phyloP scores from a whole-genome alignment of 352 stramenopile genomes.

The Pythium sp. region DNA sequence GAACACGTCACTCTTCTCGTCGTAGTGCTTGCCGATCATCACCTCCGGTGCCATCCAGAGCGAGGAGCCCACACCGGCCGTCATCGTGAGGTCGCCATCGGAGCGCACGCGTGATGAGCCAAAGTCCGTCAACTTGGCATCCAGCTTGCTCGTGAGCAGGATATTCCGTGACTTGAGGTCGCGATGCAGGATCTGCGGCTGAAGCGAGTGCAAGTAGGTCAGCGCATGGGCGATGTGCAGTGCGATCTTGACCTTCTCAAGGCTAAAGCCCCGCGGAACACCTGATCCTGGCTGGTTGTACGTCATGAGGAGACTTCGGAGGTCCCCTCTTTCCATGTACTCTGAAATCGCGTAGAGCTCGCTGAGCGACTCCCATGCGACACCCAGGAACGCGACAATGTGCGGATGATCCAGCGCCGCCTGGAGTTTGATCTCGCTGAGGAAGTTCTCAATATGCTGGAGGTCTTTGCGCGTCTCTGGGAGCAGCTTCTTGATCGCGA shows the following conservation, averaged over 20 bases:
- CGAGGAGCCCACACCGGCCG: slow-evolving; percentile 31
- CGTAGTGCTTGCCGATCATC: slow-evolving; percentile 27
- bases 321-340: slow-evolving; percentile 55
- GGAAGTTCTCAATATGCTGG: slow-evolving; percentile 33
- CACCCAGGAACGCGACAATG: slow-evolving; percentile 50
- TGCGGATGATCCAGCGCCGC: slow-evolving; percentile 46
- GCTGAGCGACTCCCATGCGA: slow-evolving; percentile 50
- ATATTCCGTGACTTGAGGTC: slow-evolving; percentile 78
- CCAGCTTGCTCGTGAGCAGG: slow-evolving; percentile 34
- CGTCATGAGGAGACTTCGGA: slow-evolving; percentile 33
- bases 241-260: slow-evolving; percentile 37
- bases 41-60: slow-evolving; percentile 57
- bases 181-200: slow-evolving; percentile 44
- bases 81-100: slow-evolving; percentile 25
- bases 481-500: slow-evolving; percentile 40
- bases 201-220: slow-evolving; percentile 45
- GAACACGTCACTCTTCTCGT: slow-evolving; percentile 30
- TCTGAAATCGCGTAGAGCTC: slow-evolving; percentile 51
- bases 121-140: slow-evolving; percentile 59
- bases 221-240: slow-evolving; percentile 40
- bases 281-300: slow-evolving; percentile 13
- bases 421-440: slow-evolving; percentile 42
- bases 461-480: slow-evolving; percentile 42
- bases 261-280: slow-evolving; percentile 23
- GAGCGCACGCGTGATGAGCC: slow-evolving; percentile 21